Conservation (phyloP, 441 rosid genomes). For the Arabidopsis hybrid region DNA sequence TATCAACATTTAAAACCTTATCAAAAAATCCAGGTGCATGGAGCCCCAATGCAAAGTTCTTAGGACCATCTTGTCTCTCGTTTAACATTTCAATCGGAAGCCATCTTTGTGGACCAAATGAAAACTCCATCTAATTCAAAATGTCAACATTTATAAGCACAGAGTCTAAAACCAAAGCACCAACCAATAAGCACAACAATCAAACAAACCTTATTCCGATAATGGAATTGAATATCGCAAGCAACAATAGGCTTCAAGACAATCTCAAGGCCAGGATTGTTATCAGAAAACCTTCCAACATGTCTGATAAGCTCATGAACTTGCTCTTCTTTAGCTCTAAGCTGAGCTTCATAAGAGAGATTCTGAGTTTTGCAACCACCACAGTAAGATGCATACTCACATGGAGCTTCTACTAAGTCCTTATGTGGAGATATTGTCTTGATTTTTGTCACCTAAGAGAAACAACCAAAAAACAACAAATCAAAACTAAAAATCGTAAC, state of each 20-base stretch:
- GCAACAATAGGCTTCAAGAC: conserved; percentile 83
- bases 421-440: conserved; percentile 72
- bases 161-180: conserved; percentile 22
- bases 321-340: conserved; percentile 85
- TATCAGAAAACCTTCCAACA: conserved; percentile 74
- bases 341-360: conserved; percentile 81
- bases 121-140: conserved; percentile 84
- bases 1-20: conserved; percentile 79
- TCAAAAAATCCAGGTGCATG: conserved; percentile 94
- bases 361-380: conserved; percentile 95
- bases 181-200: neutral
- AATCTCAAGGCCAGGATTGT: conserved; percentile 48
- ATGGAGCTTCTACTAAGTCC: conserved; percentile 86
- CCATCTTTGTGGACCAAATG: conserved; percentile 87
- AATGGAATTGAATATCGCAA: conserved; percentile 78
- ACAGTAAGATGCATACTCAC: conserved; percentile 83
- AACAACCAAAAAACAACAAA: neutral
- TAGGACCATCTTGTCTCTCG: conserved; percentile 60
- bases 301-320: conserved; percentile 68
- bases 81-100: conserved; percentile 63
- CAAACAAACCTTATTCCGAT: conserved; percentile 78
- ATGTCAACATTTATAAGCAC: neutral
- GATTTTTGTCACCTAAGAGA: conserved; percentile 67
- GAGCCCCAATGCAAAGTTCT: conserved; percentile 75
- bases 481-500: conserved; percentile 4